These are phyloP conservation scores for Boletus sensibilis DNA, from an alignment of 768 basidiomycete genomes.

Conservation along the genomic window DNA sequence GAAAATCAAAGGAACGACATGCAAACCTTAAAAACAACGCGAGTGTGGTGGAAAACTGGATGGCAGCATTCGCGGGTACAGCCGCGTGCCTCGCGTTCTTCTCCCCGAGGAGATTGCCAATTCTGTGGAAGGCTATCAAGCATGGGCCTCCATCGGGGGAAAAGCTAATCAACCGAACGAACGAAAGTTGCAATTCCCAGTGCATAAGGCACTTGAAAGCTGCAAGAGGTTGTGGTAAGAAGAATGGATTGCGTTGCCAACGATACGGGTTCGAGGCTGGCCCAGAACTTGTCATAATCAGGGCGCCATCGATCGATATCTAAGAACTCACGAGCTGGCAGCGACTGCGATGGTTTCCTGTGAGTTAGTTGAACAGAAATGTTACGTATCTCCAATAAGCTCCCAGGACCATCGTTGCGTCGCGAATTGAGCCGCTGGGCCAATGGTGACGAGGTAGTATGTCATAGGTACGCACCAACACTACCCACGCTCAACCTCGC, in stretches of 20 bases:
- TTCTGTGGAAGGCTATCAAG: background rate
- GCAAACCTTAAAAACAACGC: background rate
- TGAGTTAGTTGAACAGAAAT: background rate
- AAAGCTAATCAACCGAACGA: background rate
- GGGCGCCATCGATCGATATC: background rate
- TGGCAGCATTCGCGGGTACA: background rate
- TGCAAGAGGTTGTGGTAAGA: background rate
- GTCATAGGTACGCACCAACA: background rate
- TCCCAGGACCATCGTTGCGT: background rate
- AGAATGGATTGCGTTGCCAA: background rate
- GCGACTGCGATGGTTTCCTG: background rate
- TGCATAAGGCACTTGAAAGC: background rate
- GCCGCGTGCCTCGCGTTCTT: background rate
- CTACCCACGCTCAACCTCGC: background rate
- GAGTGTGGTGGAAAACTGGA: background rate
- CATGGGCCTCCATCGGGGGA: background rate
- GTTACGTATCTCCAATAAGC: background rate
- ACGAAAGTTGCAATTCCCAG: background rate
- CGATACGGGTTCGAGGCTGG: background rate
- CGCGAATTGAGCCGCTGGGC: background rate
- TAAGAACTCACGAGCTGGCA: background rate
- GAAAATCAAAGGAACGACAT: background rate
- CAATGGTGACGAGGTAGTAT: too few relatives aligned
- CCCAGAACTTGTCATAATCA: background rate
- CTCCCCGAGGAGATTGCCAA: conserved; percentile 5